Percentiles rank a stretch among this genome's conserved stretches.
These are phyloP conservation scores for Aureobasidium sp. DNA, from an alignment of 2,329 filamentous ascomycete genomes.

Conservation along the genomic window DNA sequence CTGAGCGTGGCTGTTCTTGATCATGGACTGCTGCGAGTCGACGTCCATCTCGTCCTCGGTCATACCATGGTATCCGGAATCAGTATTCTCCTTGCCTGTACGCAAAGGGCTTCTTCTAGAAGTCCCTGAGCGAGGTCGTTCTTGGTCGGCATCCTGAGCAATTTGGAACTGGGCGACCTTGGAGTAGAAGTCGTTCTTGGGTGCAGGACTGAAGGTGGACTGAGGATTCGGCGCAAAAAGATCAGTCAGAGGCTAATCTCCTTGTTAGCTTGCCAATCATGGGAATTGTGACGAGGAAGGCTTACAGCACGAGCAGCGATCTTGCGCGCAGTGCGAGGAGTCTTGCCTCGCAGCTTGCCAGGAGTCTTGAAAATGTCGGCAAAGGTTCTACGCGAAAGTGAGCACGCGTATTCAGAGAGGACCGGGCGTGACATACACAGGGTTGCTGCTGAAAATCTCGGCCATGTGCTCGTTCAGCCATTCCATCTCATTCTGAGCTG, in stretches of 20 bases:
- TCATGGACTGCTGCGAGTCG: conserved; percentile 20
- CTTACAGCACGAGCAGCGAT: conserved; percentile 59
- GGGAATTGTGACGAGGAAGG: conserved; percentile 32
- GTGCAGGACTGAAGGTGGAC: conserved; percentile 26
- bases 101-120: conserved; percentile 30
- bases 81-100: conserved; percentile 37
- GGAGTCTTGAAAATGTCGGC: conserved; percentile 95
- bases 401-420: conserved; percentile 19
- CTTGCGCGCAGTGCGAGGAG: conserved; percentile 64
- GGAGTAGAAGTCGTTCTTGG: conserved; percentile 43
- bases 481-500: conserved; percentile 86
- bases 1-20: conserved; percentile 13
- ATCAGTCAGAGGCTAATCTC: conserved; percentile 41
- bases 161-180: conserved; percentile 55
- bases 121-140: conserved; percentile 19
- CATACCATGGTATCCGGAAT: conserved; percentile 69
- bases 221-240: conserved; percentile 41
- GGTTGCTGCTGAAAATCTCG: conserved; percentile 80
- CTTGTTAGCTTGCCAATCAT: conserved; percentile 44
- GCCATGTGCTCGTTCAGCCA: conserved; percentile 99
- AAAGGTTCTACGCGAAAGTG: conserved; percentile 60
- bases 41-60: conserved; percentile 47
- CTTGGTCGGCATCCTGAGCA: conserved; percentile 45
- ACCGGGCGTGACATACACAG: conserved; percentile 57
- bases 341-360: conserved; percentile 74